A percentile compares a stretch with the other conserved stretches of the same genome.
These are phyloP conservation scores for Spinellus fusiger DNA, from an alignment of 192 early-diverging fungal species.

Conservation along the genomic window DNA sequence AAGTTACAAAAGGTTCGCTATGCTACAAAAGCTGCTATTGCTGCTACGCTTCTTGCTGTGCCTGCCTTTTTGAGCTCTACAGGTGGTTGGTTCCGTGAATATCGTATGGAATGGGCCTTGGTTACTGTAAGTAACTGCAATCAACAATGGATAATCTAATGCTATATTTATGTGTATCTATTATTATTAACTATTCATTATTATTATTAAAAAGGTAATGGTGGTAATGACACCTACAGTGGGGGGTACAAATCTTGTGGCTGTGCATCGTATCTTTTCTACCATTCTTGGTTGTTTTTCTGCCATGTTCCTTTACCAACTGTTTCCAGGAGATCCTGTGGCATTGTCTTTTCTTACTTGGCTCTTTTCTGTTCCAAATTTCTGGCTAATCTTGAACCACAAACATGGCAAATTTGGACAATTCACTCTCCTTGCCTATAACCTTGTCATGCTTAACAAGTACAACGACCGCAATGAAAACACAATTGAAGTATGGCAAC, in stretches of 20 bases:
- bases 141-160: neutral
- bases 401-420: conserved; percentile 70
- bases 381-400: conserved; percentile 59
- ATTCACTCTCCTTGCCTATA: conserved; percentile 72
- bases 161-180: neutral
- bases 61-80: conserved; percentile 60
- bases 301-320: conserved; percentile 52
- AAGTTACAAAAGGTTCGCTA: conserved; percentile 67
- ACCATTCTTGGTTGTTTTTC: conserved; percentile 64
- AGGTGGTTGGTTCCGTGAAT: conserved; percentile 46
- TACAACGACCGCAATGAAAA: conserved; percentile 64
- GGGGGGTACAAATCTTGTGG: conserved; percentile 69
- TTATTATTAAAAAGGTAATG: conserved; percentile 35
- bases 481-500: conserved; percentile 35
- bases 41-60: conserved; percentile 53
- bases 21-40: conserved; percentile 67
- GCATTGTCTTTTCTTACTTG: conserved; percentile 45
- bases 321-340: conserved; percentile 41
- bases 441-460: conserved; percentile 73
- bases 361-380: conserved; percentile 62
- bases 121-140: conserved; percentile 54
- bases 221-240: conserved; percentile 85
- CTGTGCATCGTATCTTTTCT: conserved; percentile 64
- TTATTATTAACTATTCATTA: neutral
- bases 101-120: conserved; percentile 73